Evolutionary conservation across 2,329 filamentous ascomycete genomes (phyloP), one percentile per base, ranked within the genome.

Genomic region (Penicillium sp.): DNA sequence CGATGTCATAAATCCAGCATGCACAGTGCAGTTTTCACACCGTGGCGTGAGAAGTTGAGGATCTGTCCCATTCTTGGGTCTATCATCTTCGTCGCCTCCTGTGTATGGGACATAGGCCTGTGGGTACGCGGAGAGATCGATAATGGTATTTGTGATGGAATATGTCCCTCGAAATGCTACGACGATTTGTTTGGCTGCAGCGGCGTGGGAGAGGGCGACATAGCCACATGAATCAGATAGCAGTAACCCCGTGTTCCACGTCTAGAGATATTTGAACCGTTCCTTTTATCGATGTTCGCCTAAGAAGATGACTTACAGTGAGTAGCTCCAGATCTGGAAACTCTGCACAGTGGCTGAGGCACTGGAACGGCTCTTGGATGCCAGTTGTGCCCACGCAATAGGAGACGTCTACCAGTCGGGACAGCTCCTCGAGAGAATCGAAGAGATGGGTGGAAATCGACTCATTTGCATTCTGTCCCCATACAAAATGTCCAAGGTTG

Each of bases 161-260:
- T 96, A 95, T 10, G 92, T 96, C 15, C 92, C 92, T 31, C 92
- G 80, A 56, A 96, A 96, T 6, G 88, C 89, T 25, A 96, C 76
- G 30, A 96, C 72, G 39, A 98, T 84, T 41, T 80, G 74, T 30
- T 74, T 72, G 13, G 67, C 61, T 3, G 67, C 69, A 2, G 75
- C 75, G 3, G 66, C 51, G 57, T 93, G 84, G 46, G 92, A 89
- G n/a, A 96, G 69, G 0, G 85, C 89, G 39, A 96, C 80, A 65
- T 94, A 98, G 44, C 92, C 92, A 63, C 88, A 95, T 51, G 85
- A 93, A 64, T 96, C 92, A 44, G 82, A 84, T 55, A 95, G 73
- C 18, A 95, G 70, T 8, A 82, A 74, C 0, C 92, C 92, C 0
- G 92, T 95, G 57, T 93, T 89, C 84, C 88, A 98, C 8, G 88